Percentiles rank a stretch among this genome's conserved stretches.
Evolutionary conservation across 2,329 filamentous ascomycete species (phyloP).

Genomic region (Penicillium sp.): DNA sequence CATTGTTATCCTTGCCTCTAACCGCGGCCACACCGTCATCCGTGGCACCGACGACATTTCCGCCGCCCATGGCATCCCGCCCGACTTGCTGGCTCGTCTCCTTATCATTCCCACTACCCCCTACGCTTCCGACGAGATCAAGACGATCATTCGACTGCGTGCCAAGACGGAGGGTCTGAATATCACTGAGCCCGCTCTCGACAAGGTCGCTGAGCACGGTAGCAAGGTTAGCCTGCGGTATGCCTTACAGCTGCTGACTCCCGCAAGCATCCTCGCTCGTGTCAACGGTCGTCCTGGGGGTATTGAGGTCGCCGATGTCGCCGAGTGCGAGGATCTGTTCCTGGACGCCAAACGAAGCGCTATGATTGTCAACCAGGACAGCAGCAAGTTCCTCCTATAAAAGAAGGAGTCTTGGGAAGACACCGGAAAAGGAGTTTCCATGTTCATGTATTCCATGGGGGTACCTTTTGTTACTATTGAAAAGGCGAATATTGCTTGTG

Average conservation of each 20-base stretch:
- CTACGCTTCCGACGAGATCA: constrained; percentile 86
- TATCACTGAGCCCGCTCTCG: constrained; percentile 78
- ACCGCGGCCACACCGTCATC: constrained; percentile 91
- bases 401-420: constrained; percentile 19
- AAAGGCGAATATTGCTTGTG: constrained; percentile 28
- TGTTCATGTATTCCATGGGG: constrained; percentile 28
- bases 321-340: constrained; percentile 81
- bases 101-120: constrained; percentile 95
- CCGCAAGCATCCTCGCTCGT: constrained; percentile 85
- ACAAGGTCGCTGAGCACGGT: constrained; percentile 84
- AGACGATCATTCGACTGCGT: constrained; percentile 83
- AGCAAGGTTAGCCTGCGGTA: constrained; percentile 89
- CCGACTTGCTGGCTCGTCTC: constrained; percentile 88
- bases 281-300: constrained; percentile 72
- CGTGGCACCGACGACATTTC: constrained; percentile 77
- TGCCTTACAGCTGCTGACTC: constrained; percentile 86
- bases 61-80: constrained; percentile 89
- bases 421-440: constrained; percentile 40
- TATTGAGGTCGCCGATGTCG: constrained; percentile 75
- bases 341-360: constrained; percentile 80
- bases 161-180: constrained; percentile 78
- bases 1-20: constrained; percentile 96
- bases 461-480: constrained; percentile 23
- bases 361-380: constrained; percentile 65
- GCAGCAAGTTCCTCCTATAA: constrained; percentile 60